Evolutionary conservation across 768 basidiomycete genomes (phyloP).

Genomic region (Mycena epipterygia): DNA sequence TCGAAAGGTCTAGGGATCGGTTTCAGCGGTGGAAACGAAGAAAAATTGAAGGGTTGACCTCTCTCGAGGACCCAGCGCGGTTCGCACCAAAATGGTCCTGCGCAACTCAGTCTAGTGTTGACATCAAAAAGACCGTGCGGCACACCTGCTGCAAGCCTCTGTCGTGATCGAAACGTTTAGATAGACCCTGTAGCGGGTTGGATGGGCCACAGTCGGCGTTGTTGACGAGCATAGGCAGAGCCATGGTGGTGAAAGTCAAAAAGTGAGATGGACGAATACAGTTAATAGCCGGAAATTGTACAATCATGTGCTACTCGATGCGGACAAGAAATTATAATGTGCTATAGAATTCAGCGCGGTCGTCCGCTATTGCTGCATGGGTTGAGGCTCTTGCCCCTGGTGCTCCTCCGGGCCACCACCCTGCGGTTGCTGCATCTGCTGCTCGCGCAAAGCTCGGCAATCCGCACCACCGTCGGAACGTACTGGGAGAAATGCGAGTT

Average conservation of each 20-base stretch:
- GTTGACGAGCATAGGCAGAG: slow-evolving; percentile 82
- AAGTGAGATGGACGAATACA: slow-evolving; percentile 8
- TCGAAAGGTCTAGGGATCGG: slow-evolving; percentile 66
- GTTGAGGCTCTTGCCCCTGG: not conserved
- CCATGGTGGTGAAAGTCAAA: slow-evolving; percentile 60
- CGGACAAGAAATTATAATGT: slow-evolving; percentile 11
- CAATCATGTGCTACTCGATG: slow-evolving; percentile 20
- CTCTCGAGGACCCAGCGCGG: slow-evolving; percentile 72
- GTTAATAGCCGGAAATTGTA: slow-evolving; percentile 25
- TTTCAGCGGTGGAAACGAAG: slow-evolving; percentile 4
- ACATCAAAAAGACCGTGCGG: slow-evolving; percentile 5
- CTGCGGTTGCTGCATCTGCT: slow-evolving; percentile 48
- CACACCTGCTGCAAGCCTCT: slow-evolving; percentile 83
- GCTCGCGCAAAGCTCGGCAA: slow-evolving; percentile 65
- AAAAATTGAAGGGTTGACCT: slow-evolving; percentile 54
- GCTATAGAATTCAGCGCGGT: slow-evolving; percentile 14
- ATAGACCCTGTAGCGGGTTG: slow-evolving; percentile 84
- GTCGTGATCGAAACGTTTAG: slow-evolving; percentile 85
- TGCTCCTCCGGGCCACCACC: slow-evolving; percentile 9
- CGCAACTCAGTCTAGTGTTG: not conserved
- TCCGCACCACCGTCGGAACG: slow-evolving; percentile 90
- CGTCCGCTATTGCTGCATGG: slow-evolving; percentile 4
- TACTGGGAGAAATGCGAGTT: slow-evolving; percentile 59
- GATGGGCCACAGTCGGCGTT: slow-evolving; percentile 89
- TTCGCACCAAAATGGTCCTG: slow-evolving; percentile 81